Base-by-base conservation (phyloP, 352 stramenopile species). In the Globisporangium viniferum region DNA sequence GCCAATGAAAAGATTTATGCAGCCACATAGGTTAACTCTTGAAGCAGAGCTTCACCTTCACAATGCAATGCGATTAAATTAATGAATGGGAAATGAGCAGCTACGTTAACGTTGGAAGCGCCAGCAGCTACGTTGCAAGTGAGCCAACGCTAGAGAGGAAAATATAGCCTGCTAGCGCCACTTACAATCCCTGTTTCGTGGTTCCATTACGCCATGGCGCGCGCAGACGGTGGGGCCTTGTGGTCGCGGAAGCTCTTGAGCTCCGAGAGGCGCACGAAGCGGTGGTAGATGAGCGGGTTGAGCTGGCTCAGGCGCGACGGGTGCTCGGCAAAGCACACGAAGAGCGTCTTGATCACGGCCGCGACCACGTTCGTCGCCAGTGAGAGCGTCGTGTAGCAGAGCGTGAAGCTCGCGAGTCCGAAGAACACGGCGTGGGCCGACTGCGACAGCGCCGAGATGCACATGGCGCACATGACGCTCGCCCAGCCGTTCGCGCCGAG, bases 241-340 rank as follows among this genome's bases (percentile, higher is more conserved):
- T 90, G 77, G 67, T 95, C 82, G 39, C 81, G 83, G 69, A 95
- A 95, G 73, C 81, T 94, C 73, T 95, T 88, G 72, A 95, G 78
- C 66, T 95, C 88, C 3, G 88, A 78, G 14, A 95, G 82, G 10
- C 88, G 83, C 60, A 92, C 82, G 64, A 93, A 93, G 44, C 86
- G 84, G 70, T 95, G 88, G 74, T 95, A 95, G 68, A 95, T 94
- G 33, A 95, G 79, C 58, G 88, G 86, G 63, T 95, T 84, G 27
- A 94, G 73, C 73, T 94, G 84, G 55, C 82, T 94, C 48, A 95
- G 70, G 14, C 85, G 84, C 24, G 70, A 78, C 24, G 88, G 88
- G 64, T 91, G 90, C 73, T 94, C 84, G 3, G 88, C 86, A 62
- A 95, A 95, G 76, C 88, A 95, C 48, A 95, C 84, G 67, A 93